phyloP scores from a whole-genome alignment of 495 filamentous ascomycete species.

The Daldinia loculata region DNA sequence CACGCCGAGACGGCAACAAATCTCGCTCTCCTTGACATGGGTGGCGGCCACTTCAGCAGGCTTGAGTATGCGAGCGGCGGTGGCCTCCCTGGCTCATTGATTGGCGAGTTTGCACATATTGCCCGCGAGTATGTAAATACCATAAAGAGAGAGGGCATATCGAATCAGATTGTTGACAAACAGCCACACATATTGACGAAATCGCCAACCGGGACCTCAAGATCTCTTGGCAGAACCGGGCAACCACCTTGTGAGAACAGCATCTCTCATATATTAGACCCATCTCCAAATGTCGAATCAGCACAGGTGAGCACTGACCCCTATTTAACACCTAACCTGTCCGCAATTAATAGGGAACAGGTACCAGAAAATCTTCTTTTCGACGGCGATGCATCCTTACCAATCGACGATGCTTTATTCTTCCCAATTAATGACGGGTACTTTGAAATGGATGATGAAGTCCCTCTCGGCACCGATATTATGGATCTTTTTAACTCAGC shows the following conservation, averaged over 20 bases:
- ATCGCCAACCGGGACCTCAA: neutral
- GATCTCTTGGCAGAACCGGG: neutral
- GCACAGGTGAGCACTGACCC: slow-evolving; percentile 7
- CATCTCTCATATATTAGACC: neutral
- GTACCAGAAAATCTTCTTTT: slow-evolving; percentile 13
- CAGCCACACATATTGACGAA: slow-evolving; percentile 1
- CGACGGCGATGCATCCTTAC: slow-evolving; percentile 6
- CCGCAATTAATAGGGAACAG: neutral
- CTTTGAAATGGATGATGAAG: slow-evolving; percentile 26
- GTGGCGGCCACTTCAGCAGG: slow-evolving; percentile 48
- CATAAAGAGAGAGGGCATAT: slow-evolving; percentile 20
- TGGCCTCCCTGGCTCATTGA: slow-evolving; percentile 43
- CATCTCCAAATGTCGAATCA: neutral
- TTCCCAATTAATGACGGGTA: slow-evolving; percentile 30
- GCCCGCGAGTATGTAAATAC: slow-evolving; percentile 47
- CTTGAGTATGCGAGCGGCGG: slow-evolving; percentile 47
- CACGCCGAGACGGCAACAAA: slow-evolving; percentile 51
- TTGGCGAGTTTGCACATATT: slow-evolving; percentile 48
- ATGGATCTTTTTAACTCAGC: slow-evolving; percentile 36
- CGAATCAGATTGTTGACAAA: slow-evolving; percentile 14
- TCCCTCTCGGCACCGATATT: slow-evolving; percentile 29
- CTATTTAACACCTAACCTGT: neutral
- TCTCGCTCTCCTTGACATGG: slow-evolving; percentile 46
- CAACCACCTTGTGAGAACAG: slow-evolving; percentile 3
- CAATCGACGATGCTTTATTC: slow-evolving; percentile 18